Base-by-base conservation (phyloP, 2,329 filamentous ascomycete species). In the Epichloe brachyelytri region DNA sequence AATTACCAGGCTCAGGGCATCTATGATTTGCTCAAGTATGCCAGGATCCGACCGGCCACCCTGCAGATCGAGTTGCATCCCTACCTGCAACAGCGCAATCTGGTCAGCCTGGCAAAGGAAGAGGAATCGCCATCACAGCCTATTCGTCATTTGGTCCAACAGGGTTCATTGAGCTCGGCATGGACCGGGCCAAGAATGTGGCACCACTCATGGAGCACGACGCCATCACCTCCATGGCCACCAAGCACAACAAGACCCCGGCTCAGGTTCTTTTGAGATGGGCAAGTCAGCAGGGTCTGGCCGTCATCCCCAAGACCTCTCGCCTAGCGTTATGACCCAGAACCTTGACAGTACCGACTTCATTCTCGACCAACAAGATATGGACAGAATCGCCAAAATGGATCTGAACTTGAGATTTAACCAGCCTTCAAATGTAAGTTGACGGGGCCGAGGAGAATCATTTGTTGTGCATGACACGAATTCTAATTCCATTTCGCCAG, bases 51-150 rank as follows among this genome's bases (percentile, higher is more conserved):
- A 43, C 86, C 87, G 8, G 84, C 86, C 39, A 83, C 85, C 40
- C 82, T 93, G 54, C 88, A 94, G 75, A 83, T 94, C 68, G 88
- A 94, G 75, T 86, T 91, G 73, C 88, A 94, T 76, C 88, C 88
- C 26, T 93, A 90, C 77, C 79, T 91, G 53, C 83, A 86, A 54
- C 88, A 94, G 75, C 68, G 74, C 53, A 76, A 81, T 50, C 78
- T 94, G 49, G 66, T 93, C 60, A 72, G 79, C 60, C 79, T 88
- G 48, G 84, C 83, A 60, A 75, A 85, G 72, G 70, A 72, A 50
- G 77, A 88, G 70, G 80, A 54, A 83, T 94, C 60, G 74, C 76
- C 58, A 77, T 94, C 52, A 93, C 87, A 3, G 88, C 86, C 48
- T 94, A 93, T 76, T 89, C 84, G 20, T 87, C 84, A 46, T 91